Percentiles rank a stretch among this genome's conserved stretches.
phyloP scores from a whole-genome alignment of 106 monocot species.

The Apostasia ramifera region DNA sequence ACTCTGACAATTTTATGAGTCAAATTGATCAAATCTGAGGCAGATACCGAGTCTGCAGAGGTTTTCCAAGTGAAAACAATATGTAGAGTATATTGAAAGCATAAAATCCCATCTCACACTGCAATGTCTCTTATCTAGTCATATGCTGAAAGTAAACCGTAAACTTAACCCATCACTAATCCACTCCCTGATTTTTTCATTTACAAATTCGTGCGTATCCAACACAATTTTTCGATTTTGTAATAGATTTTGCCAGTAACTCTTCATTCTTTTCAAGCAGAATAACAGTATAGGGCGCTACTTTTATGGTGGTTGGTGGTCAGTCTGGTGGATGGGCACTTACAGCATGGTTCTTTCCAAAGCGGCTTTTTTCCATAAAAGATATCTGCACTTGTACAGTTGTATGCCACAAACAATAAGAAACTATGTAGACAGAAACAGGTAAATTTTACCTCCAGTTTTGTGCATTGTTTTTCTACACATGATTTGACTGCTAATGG shows the following conservation, averaged over 20 bases:
- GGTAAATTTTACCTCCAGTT: slow-evolving; percentile 20
- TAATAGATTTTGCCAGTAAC: neutral
- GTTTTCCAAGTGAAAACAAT: too few species aligned
- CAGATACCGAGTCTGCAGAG: too few species aligned
- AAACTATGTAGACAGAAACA: slow-evolving; percentile 50
- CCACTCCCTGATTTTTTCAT: too few species aligned
- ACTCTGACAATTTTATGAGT: too few species aligned
- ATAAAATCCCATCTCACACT: too few species aligned
- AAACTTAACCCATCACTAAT: too few species aligned
- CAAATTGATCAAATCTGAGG: too few species aligned
- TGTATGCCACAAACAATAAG: slow-evolving; percentile 56
- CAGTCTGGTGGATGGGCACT: slow-evolving; percentile 76
- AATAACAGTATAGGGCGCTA: slow-evolving; percentile 26
- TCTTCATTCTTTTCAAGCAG: slow-evolving; percentile 16
- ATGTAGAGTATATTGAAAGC: too few species aligned
- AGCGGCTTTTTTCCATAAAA: slow-evolving; percentile 79
- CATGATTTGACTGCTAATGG: neutral
- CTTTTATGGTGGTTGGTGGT: slow-evolving; percentile 74
- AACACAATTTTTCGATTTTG: too few species aligned
- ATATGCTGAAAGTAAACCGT: too few species aligned
- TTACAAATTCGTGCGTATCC: too few species aligned
- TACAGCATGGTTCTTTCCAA: slow-evolving; percentile 88
- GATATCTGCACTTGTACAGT: slow-evolving; percentile 66
- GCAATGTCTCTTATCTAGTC: too few species aligned
- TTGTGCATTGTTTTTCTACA: neutral